Percentiles rank a stretch among this genome's conserved stretches.
These are phyloP conservation scores for Maudiozyma saulgeensis DNA, from an alignment of 805 yeast species.

Conservation along the genomic window DNA sequence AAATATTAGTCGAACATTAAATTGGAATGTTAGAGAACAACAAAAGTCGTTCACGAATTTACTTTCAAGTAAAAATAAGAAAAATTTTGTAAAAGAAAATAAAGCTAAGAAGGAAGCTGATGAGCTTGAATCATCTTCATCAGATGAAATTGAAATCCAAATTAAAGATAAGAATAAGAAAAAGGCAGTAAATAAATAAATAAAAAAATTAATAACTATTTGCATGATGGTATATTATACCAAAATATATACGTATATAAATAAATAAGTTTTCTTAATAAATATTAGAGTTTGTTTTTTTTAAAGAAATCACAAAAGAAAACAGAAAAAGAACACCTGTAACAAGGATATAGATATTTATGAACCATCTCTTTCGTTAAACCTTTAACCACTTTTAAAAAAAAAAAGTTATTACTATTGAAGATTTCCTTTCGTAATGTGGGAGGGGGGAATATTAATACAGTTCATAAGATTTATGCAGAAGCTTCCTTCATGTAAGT, in stretches of 20 bases:
- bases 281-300: background rate
- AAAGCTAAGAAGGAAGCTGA: slow-evolving; percentile 5
- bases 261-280: background rate
- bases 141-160: background rate
- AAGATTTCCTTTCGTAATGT: background rate
- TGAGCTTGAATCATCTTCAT: background rate
- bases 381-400: too few species aligned
- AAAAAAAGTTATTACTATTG: background rate
- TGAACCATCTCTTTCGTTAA: too few species aligned
- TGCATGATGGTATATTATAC: background rate
- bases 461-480: slow-evolving; percentile 21
- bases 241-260: background rate
- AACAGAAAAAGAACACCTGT: too few species aligned
- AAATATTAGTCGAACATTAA: slow-evolving; percentile 72
- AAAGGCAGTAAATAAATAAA: background rate
- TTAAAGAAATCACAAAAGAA: too few species aligned
- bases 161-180: background rate
- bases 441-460: background rate
- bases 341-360: too few species aligned
- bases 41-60: slow-evolving; percentile 71
- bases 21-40: slow-evolving; percentile 88
- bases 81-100: slow-evolving; percentile 28
- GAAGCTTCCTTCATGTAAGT: slow-evolving; percentile 62
- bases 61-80: slow-evolving; percentile 47
- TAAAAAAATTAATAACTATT: background rate